Evolutionary conservation across 2,329 filamentous ascomycete species (phyloP).

Genomic region (Colletotrichum sp.): DNA sequence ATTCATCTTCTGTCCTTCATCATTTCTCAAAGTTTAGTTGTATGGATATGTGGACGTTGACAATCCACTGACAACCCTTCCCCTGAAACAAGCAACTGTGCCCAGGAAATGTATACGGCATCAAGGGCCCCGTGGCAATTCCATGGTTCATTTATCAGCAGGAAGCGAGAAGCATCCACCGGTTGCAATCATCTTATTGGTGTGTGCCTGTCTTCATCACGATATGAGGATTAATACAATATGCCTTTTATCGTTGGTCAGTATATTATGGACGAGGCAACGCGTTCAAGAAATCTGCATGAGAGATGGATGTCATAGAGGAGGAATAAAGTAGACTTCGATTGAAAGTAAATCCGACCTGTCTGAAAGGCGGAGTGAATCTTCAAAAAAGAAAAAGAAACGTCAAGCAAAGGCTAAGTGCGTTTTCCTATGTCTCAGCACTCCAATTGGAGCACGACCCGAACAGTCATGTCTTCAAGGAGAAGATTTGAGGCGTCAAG

Average conservation of each 20-base stretch:
- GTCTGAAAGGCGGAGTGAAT: neutral
- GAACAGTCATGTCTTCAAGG: no score
- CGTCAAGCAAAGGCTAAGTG: neutral
- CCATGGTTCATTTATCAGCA: neutral
- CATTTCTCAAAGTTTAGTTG: neutral
- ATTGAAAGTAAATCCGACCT: fast-evolving
- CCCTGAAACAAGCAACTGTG: neutral
- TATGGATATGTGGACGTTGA: neutral
- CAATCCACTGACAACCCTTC: neutral
- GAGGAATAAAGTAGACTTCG: neutral
- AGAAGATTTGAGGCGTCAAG: no score
- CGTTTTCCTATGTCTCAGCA: no score
- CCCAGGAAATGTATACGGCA: fast-evolving
- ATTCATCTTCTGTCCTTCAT: neutral
- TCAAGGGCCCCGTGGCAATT: neutral
- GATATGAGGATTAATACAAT: fast-evolving
- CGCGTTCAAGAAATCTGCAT: neutral
- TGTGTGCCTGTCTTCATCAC: neutral
- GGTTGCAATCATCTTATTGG: neutral
- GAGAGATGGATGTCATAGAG: neutral
- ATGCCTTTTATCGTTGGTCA: neutral
- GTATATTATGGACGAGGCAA: neutral
- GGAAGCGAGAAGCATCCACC: neutral
- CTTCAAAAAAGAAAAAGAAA: neutral
- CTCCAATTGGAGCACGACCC: no score